A percentile compares a stretch with the other conserved stretches of the same genome.
phyloP scores from a whole-genome alignment of 192 early-diverging fungal genomes.

The Chytriomyces hyalinus region DNA sequence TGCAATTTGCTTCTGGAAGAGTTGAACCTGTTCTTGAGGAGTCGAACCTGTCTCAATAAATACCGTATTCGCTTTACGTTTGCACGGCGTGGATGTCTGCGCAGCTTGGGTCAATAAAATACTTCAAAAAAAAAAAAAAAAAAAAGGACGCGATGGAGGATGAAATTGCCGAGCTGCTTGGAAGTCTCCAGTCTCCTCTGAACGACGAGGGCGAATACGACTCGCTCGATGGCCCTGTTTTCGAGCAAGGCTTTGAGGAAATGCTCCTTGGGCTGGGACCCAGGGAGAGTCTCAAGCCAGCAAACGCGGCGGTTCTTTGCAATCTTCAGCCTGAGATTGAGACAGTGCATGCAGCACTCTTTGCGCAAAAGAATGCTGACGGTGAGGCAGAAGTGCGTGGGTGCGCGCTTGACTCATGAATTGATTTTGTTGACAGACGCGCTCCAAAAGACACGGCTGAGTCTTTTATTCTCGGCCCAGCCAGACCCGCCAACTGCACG shows the following conservation, averaged over 20 bases:
- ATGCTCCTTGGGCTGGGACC: not conserved
- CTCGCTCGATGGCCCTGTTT: not conserved
- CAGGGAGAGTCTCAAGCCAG: not conserved
- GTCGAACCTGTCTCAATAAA: no score
- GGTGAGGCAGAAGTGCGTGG: not conserved
- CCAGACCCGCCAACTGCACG: not conserved
- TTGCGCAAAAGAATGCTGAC: not conserved
- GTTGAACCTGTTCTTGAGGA: no score
- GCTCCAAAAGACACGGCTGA: not conserved
- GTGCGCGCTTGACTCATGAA: not conserved
- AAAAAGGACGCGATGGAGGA: not conserved
- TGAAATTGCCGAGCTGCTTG: not conserved
- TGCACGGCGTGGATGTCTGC: no score
- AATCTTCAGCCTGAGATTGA: not conserved
- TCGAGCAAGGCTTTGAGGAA: not conserved
- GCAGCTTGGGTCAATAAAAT: no score
- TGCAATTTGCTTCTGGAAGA: no score
- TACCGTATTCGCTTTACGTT: no score
- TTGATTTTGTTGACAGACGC: not conserved
- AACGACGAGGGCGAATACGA: not conserved
- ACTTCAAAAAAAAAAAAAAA: no score
- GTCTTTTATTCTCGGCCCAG: not conserved
- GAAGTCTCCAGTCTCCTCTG: not conserved
- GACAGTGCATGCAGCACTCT: not conserved
- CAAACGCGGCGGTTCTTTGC: not conserved